A percentile compares a stretch with the other conserved stretches of the same genome.
Conservation (phyloP, 2,329 filamentous ascomycete species). For the Fusarium brevicatenulatum region DNA sequence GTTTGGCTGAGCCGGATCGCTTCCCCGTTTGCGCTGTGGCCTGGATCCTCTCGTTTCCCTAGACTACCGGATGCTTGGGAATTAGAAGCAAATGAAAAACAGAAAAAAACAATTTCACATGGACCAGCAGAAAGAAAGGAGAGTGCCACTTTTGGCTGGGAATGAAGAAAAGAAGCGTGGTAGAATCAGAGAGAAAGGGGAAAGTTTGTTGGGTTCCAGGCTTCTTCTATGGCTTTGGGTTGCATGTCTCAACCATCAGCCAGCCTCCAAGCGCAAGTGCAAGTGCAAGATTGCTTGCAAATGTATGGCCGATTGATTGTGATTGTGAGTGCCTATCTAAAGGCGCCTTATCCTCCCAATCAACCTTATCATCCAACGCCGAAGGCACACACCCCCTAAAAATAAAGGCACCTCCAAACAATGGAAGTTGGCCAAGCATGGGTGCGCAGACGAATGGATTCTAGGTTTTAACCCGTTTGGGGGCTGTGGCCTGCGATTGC, state of each 20-base stretch:
- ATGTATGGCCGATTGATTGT: background rate
- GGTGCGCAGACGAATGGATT: background rate
- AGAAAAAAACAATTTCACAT: slow-evolving; percentile 34
- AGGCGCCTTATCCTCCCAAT: background rate
- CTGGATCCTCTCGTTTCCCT: slow-evolving; percentile 38
- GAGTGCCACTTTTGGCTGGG: slow-evolving; percentile 14
- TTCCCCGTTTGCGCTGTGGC: slow-evolving; percentile 40
- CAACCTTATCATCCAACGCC: slow-evolving; percentile 1
- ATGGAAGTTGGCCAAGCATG: background rate
- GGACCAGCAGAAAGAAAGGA: slow-evolving; percentile 24
- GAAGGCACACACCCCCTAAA: background rate
- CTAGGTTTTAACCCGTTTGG: background rate
- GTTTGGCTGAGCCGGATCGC: slow-evolving; percentile 41
- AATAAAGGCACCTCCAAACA: background rate
- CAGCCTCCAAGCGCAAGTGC: background rate
- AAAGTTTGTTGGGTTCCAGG: background rate
- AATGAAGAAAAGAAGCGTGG: slow-evolving; percentile 15
- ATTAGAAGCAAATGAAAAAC: slow-evolving; percentile 35
- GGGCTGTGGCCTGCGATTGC: slow-evolving; percentile 3
- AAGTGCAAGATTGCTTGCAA: background rate
- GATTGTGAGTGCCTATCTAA: background rate
- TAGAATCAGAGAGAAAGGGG: slow-evolving; percentile 21
- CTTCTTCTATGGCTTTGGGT: slow-evolving; percentile 6
- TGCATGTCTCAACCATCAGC: background rate
- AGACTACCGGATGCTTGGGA: slow-evolving; percentile 42